Conservation (phyloP, 1,139 yeast genomes). For the Taphrina confusa region DNA sequence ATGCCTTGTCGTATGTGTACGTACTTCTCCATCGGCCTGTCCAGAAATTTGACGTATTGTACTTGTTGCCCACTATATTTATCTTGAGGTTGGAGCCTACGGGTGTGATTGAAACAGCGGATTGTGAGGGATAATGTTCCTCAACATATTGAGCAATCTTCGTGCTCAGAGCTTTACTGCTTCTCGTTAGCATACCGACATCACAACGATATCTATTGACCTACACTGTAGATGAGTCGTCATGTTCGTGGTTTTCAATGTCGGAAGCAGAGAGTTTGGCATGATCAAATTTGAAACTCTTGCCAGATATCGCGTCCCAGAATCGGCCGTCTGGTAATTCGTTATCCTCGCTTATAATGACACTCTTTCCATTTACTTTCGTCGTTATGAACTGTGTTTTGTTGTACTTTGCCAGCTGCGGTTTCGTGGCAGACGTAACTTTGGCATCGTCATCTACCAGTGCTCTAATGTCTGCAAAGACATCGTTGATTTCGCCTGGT, state of each 20-base stretch:
- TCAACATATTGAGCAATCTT: conserved; percentile 46
- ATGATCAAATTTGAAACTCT: conserved; percentile 66
- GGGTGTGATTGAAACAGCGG: conserved; percentile 55
- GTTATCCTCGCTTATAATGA: conserved; percentile 54
- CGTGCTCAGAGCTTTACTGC: neutral
- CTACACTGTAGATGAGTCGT: neutral
- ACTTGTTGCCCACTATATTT: conserved; percentile 69
- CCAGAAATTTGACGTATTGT: conserved; percentile 75
- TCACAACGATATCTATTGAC: neutral
- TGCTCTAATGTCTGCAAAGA: conserved; percentile 45
- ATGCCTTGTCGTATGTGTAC: conserved; percentile 52
- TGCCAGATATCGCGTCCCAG: conserved; percentile 53
- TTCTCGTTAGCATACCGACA: neutral
- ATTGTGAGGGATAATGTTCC: conserved; percentile 54
- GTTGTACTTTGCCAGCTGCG: conserved; percentile 52
- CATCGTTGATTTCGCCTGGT: conserved; percentile 38
- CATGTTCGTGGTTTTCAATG: conserved; percentile 2
- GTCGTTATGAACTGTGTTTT: conserved; percentile 51
- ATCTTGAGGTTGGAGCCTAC: conserved; percentile 52
- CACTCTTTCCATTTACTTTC: conserved; percentile 46
- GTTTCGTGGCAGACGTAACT: conserved; percentile 43
- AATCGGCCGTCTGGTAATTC: conserved; percentile 51
- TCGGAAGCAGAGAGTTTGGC: conserved; percentile 43
- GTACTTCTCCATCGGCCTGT: conserved; percentile 85
- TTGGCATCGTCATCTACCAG: conserved; percentile 47